Conservation (phyloP, 202 grass and related monocot genomes). For the Brachypodium distachyon region DNA sequence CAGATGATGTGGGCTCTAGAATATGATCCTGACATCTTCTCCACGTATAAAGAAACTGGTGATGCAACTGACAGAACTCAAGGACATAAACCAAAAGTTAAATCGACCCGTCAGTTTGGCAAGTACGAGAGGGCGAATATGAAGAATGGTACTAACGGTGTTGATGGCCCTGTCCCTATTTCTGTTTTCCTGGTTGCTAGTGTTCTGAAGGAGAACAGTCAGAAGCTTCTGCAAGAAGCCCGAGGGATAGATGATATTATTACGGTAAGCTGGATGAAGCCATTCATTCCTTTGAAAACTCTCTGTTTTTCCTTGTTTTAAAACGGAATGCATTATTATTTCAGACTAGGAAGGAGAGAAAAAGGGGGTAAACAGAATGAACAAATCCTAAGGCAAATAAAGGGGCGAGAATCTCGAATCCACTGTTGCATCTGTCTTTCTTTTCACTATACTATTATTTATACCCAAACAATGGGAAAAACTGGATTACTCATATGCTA, state of each 20-base stretch:
- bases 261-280: conserved; percentile 44
- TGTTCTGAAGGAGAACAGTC: conserved; percentile 85
- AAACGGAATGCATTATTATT: background rate
- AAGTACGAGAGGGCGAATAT: conserved; percentile 91
- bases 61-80: conserved; percentile 24
- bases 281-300: too few relatives aligned
- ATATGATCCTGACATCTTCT: conserved; percentile 82
- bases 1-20: conserved; percentile 99
- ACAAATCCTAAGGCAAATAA: too few relatives aligned
- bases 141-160: conserved; percentile 39
- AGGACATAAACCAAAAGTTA: conserved; percentile 47
- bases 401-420: too few relatives aligned
- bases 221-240: conserved; percentile 72
- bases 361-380: background rate
- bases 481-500: too few relatives aligned
- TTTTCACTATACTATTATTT: too few relatives aligned
- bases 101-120: conserved; percentile 64
- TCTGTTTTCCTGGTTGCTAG: conserved; percentile 92
- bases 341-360: background rate
- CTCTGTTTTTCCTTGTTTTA: background rate
- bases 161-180: conserved; percentile 74
- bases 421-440: too few relatives aligned
- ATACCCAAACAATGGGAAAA: too few relatives aligned
- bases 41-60: conserved; percentile 31
- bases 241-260: conserved; percentile 82